A percentile compares a stretch with the other conserved stretches of the same genome.
These are phyloP conservation scores for Psidium friedrichsthalianum DNA, from an alignment of 345 rosid genomes.

Conservation along the genomic window DNA sequence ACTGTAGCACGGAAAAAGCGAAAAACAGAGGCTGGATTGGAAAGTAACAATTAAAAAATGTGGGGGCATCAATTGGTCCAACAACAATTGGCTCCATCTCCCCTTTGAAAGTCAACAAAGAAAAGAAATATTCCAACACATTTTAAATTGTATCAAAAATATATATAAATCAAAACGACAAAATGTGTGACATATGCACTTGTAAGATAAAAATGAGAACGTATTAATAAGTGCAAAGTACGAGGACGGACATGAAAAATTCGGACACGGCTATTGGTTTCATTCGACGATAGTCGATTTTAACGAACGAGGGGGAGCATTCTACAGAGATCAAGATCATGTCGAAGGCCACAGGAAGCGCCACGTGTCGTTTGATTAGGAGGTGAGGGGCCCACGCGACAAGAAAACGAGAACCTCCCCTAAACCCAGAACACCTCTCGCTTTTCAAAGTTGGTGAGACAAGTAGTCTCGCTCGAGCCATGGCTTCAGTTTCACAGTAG, in stretches of 20 bases:
- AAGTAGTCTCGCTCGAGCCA: conserved; percentile 11
- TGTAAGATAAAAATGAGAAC: background rate
- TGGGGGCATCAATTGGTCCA: background rate
- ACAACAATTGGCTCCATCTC: background rate
- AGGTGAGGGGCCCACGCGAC: background rate
- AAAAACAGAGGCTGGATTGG: background rate
- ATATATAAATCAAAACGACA: background rate
- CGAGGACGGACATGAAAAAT: background rate
- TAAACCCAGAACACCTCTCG: background rate
- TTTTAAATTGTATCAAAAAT: too few species aligned
- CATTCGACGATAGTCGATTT: background rate
- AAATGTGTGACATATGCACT: background rate
- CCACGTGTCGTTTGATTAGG: background rate
- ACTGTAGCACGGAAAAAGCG: background rate
- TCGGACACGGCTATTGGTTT: background rate
- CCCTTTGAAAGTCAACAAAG: background rate
- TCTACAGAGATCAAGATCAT: background rate
- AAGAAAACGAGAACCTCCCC: background rate
- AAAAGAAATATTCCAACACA: background rate
- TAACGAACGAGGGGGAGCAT: background rate
- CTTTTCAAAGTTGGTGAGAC: conserved; percentile 52
- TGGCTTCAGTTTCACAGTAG: conserved; percentile 43
- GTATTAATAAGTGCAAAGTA: background rate
- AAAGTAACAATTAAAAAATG: background rate
- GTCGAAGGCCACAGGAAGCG: background rate